phyloP scores from a whole-genome alignment of 2,329 filamentous ascomycete species.

The Alternaria ethzedia region DNA sequence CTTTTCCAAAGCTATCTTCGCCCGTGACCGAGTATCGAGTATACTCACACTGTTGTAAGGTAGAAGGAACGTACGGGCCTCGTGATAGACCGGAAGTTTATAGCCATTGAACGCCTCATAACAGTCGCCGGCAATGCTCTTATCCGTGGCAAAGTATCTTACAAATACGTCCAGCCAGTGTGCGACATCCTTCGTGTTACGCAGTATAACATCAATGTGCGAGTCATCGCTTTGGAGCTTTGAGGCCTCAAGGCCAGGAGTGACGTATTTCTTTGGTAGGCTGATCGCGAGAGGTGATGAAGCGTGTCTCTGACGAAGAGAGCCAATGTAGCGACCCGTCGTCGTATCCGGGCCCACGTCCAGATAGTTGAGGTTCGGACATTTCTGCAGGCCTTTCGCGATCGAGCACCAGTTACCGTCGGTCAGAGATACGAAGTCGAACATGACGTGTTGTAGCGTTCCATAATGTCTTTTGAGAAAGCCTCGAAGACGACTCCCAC shows the following conservation, averaged over 20 bases:
- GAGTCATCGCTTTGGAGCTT: too few relatives aligned
- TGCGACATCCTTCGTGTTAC: background rate
- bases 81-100: background rate
- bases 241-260: too few relatives aligned
- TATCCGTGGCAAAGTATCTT: background rate
- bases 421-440: rapidly evolving
- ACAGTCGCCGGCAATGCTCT: too few relatives aligned
- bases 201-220: background rate
- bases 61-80: background rate
- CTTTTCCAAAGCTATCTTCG: background rate
- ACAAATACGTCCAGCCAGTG: background rate
- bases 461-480: background rate
- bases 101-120: too few relatives aligned
- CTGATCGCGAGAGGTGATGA: background rate
- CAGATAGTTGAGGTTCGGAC: background rate
- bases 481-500: background rate
- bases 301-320: background rate
- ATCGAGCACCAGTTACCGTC: background rate
- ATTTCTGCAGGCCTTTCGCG: background rate
- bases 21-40: background rate
- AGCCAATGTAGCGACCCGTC: rapidly evolving
- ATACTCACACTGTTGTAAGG: rapidly evolving
- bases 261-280: background rate
- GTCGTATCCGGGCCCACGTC: background rate
- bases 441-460: background rate